Evolutionary conservation across 2,329 filamentous ascomycete species (phyloP).

Genomic region (Claviceps purpurea): DNA sequence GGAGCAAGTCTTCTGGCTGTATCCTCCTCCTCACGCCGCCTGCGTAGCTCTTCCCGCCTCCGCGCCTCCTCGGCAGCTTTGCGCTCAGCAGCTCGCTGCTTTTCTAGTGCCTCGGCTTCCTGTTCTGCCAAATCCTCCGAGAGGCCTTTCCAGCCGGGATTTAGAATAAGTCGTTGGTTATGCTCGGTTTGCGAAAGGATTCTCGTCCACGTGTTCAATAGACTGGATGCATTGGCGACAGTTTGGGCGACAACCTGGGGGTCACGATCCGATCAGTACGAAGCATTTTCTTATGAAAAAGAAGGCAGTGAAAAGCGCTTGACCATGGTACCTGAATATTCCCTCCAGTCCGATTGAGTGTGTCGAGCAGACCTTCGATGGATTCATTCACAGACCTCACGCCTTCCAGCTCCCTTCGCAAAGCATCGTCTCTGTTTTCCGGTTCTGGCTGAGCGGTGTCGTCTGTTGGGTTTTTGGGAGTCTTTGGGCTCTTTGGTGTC

Average conservation of each 20-base stretch:
- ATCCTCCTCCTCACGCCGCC: conserved; percentile 50
- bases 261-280: conserved; percentile 17
- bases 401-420: conserved; percentile 69
- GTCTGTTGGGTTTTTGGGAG: conserved; percentile 29
- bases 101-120: conserved; percentile 63
- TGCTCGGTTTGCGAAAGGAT: conserved; percentile 96
- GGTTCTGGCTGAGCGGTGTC: conserved; percentile 31
- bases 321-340: conserved; percentile 55
- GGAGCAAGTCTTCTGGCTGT: conserved; percentile 20
- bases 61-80: conserved; percentile 67
- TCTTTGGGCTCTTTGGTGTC: conserved; percentile 34
- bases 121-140: conserved; percentile 75
- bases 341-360: conserved; percentile 55
- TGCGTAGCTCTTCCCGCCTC: conserved; percentile 55
- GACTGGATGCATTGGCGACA: conserved; percentile 72
- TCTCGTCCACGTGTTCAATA: conserved; percentile 90
- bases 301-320: neutral
- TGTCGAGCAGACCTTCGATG: conserved; percentile 65
- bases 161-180: conserved; percentile 81
- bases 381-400: conserved; percentile 78
- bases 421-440: conserved; percentile 53
- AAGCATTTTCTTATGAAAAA: neutral
- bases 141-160: conserved; percentile 81
- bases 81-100: conserved; percentile 65
- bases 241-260: conserved; percentile 64